A percentile compares a stretch with the other conserved stretches of the same genome.
These are phyloP conservation scores for Pulveroboletus sp. DNA, from an alignment of 768 basidiomycete genomes.

Conservation along the genomic window DNA sequence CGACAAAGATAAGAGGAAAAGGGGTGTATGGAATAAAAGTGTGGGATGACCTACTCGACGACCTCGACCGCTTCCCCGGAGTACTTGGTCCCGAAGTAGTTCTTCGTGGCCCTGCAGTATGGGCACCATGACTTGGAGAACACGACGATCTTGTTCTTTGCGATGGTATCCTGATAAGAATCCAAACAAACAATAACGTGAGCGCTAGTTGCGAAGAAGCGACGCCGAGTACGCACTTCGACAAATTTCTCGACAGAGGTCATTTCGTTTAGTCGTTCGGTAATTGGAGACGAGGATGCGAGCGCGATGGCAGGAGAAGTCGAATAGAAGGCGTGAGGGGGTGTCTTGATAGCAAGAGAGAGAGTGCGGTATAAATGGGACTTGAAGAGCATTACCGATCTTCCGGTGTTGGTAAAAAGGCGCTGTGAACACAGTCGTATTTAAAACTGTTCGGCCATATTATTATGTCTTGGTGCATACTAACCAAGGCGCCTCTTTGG, in stretches of 20 bases:
- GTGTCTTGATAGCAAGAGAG: constrained; percentile 4
- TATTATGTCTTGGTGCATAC: too few species aligned
- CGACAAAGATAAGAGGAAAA: neutral
- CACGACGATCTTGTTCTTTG: constrained; percentile 49
- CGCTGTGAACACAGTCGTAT: too few species aligned
- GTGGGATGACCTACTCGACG: constrained; percentile 43
- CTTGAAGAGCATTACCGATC: constrained; percentile 1
- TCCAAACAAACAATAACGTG: constrained; percentile 31
- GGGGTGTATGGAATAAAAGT: neutral
- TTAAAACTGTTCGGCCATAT: too few species aligned
- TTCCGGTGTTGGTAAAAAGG: too few species aligned
- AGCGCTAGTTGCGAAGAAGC: neutral
- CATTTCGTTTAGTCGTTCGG: constrained; percentile 12
- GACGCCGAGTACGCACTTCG: constrained; percentile 34
- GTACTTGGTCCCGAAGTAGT: constrained; percentile 40
- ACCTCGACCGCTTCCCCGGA: constrained; percentile 37
- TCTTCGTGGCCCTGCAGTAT: constrained; percentile 50
- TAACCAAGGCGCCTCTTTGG: too few species aligned
- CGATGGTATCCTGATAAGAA: constrained; percentile 45
- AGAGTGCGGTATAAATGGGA: constrained; percentile 25
- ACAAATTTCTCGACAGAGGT: constrained; percentile 37
- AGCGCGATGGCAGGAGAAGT: constrained; percentile 18
- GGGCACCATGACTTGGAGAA: constrained; percentile 63
- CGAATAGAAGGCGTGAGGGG: constrained; percentile 1
- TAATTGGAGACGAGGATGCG: constrained; percentile 28